Evolutionary conservation across 2,329 filamentous ascomycete genomes (phyloP).

Genomic region (Alternaria sp.): DNA sequence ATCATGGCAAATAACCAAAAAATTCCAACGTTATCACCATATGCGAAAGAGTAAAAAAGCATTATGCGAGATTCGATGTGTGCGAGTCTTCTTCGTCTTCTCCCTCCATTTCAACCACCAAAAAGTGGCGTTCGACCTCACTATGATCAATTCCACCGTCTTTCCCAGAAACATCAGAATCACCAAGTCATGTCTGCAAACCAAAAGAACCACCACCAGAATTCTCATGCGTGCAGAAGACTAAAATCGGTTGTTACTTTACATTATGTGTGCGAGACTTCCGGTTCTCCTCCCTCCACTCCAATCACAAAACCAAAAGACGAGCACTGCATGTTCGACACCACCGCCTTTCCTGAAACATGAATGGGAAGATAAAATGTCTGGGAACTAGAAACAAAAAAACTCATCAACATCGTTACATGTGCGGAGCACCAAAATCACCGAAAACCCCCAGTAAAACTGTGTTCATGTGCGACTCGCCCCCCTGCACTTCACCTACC

Average conservation of each 20-base stretch:
- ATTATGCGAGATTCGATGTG: background rate
- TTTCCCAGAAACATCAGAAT: background rate
- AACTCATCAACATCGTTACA: too few species aligned
- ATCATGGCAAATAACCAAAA: background rate
- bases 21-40: background rate
- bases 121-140: background rate
- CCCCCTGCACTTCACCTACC: background rate
- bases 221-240: fast-evolving
- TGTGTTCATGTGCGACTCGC: background rate
- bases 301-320: background rate
- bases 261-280: fast-evolving
- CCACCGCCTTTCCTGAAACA: too few species aligned
- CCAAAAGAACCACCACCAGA: fast-evolving
- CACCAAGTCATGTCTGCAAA: background rate
- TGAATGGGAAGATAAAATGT: too few species aligned
- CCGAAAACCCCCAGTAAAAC: background rate
- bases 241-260: fast-evolving
- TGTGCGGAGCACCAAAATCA: background rate
- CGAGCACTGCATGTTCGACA: background rate
- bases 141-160: background rate
- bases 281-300: background rate
- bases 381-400: too few species aligned
- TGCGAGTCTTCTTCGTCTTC: background rate
- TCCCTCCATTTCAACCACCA: background rate
- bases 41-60: background rate